Conservation (phyloP, 208 protist species). For the Acanthamoeba triangularis region DNA sequence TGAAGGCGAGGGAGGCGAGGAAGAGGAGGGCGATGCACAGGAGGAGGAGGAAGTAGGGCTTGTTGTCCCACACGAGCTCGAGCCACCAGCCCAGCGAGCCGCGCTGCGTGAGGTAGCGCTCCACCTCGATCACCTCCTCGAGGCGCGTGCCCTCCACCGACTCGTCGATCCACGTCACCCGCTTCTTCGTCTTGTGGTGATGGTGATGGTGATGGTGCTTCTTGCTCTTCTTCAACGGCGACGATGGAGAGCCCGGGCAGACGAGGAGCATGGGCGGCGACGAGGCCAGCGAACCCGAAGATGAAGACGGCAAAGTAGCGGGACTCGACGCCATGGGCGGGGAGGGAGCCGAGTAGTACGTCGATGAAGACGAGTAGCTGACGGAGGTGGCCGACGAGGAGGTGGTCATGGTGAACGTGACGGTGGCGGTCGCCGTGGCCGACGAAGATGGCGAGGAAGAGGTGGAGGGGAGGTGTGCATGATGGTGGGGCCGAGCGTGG, state of each 20-base stretch:
- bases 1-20: neutral
- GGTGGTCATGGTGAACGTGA: neutral
- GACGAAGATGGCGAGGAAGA: neutral
- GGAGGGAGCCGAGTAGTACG: neutral
- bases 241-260: neutral
- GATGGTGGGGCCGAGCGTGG: neutral
- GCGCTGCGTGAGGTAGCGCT: slow-evolving; percentile 40
- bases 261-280: neutral
- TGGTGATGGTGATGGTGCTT: neutral
- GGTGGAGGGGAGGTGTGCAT: neutral
- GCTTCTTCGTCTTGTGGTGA: neutral
- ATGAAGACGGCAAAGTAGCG: neutral
- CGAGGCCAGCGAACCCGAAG: neutral
- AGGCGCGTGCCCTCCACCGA: neutral
- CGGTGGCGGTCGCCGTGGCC: too few species aligned
- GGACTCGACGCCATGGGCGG: neutral
- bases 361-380: neutral
- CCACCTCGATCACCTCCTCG: slow-evolving; percentile 33
- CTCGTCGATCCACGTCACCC: slow-evolving; percentile 34
- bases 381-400: neutral
- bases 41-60: slow-evolving; percentile 21
- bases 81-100: slow-evolving; percentile 34
- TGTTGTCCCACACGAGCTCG: neutral
- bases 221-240: neutral
- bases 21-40: neutral